Percentiles rank a stretch among this genome's conserved stretches.
These are phyloP conservation scores for Rhododendron williamsianum DNA, from an alignment of 148 eudicot genomes.

Conservation along the genomic window DNA sequence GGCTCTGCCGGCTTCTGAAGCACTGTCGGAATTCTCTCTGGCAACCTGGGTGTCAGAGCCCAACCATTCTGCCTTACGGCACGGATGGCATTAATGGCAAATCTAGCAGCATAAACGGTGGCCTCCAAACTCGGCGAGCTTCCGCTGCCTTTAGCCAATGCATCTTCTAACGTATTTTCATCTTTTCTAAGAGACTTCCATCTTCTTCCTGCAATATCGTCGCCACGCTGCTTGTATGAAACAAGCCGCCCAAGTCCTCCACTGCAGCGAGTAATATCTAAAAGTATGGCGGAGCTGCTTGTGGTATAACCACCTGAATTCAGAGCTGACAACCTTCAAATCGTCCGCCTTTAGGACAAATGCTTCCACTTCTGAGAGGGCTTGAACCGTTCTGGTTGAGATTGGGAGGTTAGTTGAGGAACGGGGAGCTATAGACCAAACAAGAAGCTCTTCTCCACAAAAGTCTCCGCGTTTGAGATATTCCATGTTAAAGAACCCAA, in stretches of 20 bases:
- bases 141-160: slow-evolving; percentile 44
- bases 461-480: slow-evolving; percentile 53
- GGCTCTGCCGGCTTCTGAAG: slow-evolving; percentile 88
- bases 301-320: slow-evolving; percentile 54
- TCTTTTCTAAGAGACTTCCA: slow-evolving; percentile 46
- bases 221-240: slow-evolving; percentile 76
- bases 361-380: slow-evolving; percentile 70
- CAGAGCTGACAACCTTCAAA: slow-evolving; percentile 56
- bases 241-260: slow-evolving; percentile 74
- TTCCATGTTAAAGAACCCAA: slow-evolving; percentile 61
- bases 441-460: slow-evolving; percentile 73
- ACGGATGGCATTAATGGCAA: slow-evolving; percentile 63
- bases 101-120: slow-evolving; percentile 68
- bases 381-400: slow-evolving; percentile 65
- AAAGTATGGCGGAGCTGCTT: slow-evolving; percentile 56
- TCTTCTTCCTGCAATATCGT: slow-evolving; percentile 26
- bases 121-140: slow-evolving; percentile 65
- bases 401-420: slow-evolving; percentile 49
- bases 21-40: slow-evolving; percentile 51
- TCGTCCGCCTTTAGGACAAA: slow-evolving; percentile 55
- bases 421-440: slow-evolving; percentile 57
- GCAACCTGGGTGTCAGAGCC: slow-evolving; percentile 43
- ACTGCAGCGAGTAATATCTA: slow-evolving; percentile 60
- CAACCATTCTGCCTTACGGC: slow-evolving; percentile 35
- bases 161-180: slow-evolving; percentile 61